Conservation (phyloP, 202 grass and related monocot species). For the Carex arenaria region DNA sequence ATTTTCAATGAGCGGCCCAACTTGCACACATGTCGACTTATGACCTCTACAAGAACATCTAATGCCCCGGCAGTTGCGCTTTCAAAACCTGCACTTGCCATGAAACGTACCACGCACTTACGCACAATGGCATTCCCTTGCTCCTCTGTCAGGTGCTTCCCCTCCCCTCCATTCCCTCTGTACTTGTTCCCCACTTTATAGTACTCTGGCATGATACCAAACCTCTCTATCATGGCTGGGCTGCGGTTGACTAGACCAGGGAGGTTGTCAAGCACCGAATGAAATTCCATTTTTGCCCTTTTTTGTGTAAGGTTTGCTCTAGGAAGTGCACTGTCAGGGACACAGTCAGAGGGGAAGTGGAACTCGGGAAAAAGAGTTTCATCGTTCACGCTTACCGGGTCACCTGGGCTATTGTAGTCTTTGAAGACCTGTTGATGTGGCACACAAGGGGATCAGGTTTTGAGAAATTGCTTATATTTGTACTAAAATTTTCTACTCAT, state of each 20-base stretch:
- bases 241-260: conserved; percentile 67
- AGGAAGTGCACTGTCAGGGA: conserved; percentile 80
- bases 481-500: background rate
- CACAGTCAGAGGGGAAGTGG: conserved; percentile 79
- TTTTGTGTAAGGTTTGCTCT: conserved; percentile 27
- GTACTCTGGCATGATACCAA: conserved; percentile 95
- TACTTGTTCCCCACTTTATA: conserved; percentile 94
- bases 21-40: conserved; percentile 66
- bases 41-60: conserved; percentile 76
- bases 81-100: conserved; percentile 43
- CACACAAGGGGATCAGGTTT: background rate
- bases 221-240: conserved; percentile 94
- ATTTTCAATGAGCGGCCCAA: conserved; percentile 66
- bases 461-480: background rate
- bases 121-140: conserved; percentile 59
- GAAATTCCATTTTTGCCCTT: conserved; percentile 55
- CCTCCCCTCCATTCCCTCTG: conserved; percentile 79
- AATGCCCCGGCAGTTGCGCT: conserved; percentile 60
- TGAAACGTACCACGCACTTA: conserved; percentile 51
- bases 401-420: conserved; percentile 40
- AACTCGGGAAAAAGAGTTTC: conserved; percentile 86
- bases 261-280: conserved; percentile 92
- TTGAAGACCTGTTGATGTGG: conserved; percentile 19
- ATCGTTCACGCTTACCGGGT: conserved; percentile 53
- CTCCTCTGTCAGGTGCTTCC: conserved; percentile 63